A percentile compares a stretch with the other conserved stretches of the same genome.
These are phyloP conservation scores for Caryopteris hybrid DNA, from an alignment of 305 asterid species.

Conservation along the genomic window DNA sequence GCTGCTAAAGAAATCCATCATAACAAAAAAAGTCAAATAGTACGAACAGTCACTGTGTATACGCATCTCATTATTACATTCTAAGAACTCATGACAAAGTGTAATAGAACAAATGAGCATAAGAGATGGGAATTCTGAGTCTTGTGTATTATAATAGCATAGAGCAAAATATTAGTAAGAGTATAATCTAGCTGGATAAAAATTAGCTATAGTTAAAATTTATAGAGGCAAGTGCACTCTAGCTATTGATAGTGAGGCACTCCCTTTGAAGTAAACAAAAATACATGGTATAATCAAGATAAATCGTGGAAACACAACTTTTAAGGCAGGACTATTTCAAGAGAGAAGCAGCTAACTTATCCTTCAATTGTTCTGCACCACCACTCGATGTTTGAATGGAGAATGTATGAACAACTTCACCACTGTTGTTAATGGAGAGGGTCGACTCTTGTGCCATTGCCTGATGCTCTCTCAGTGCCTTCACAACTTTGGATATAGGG, in stretches of 20 bases:
- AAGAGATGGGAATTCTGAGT: not conserved
- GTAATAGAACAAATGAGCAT: not conserved
- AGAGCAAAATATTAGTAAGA: not conserved
- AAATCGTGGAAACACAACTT: no score
- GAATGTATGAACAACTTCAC: conserved; percentile 56
- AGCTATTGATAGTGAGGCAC: no score
- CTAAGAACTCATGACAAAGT: not conserved
- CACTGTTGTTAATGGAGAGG: conserved; percentile 44
- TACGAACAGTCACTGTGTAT: no score
- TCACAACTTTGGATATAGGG: conserved; percentile 64
- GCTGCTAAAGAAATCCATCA: not conserved
- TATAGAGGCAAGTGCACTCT: no score
- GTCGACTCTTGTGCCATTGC: conserved; percentile 48
- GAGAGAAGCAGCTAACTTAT: conserved; percentile 61
- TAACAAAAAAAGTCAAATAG: no score
- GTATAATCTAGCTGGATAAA: not conserved
- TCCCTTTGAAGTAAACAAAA: not conserved
- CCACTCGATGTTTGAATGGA: conserved; percentile 41
- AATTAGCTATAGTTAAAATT: not conserved
- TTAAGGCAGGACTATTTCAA: conserved; percentile 39
- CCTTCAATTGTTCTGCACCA: conserved; percentile 57
- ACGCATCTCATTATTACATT: no score
- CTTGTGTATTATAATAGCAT: not conserved
- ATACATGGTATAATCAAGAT: not conserved
- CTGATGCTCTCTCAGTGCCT: conserved; percentile 60